Base-by-base conservation (phyloP, 192 early-diverging fungal genomes). In the Chytriomyces hyalinus region DNA sequence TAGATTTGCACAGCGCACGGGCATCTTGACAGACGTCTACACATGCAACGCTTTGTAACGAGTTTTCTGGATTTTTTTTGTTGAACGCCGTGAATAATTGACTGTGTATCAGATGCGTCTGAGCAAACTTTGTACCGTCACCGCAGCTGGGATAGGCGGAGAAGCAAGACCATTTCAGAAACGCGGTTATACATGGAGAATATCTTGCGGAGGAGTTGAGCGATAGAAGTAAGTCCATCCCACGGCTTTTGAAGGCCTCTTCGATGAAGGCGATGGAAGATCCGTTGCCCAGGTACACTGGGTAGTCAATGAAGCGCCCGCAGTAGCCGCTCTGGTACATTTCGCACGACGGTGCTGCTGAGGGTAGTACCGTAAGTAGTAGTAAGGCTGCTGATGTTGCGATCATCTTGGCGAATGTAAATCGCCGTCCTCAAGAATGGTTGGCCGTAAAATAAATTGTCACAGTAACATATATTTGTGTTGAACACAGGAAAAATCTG, bases 41-140 rank as follows among this genome's bases (percentile, higher is more conserved):
- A 26, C 62, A 64, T 28, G 62, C 62, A 8, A 64, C 62, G 26
- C 28, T 11, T 24, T 11, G 20, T 13, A 64, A 5, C 2, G 62
- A 28, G 62, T 64, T 28, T 64, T 17, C 17, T 26, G 36, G 3
- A 36, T 36, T 36, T 36, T 2, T 36, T 36, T 36, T 36, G 36
- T 36, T 36, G 36, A 11, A 28, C 50, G 59, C 22, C 70, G 17
- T 71, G 70, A 51, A 59, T 71, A 59, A 26, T 48, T 20, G 45
- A 15, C 4, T 11, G 36, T 36, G 36, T 36, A 36, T 36, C 36
- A 36, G 36, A 36, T 36, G 36, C 4, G 24, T 36, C 36, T 4
- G 2, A 36, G 36, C 36, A 4, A 36, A 4, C 36, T 36, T 36
- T 3, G 17, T 24, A 22, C 11, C 17, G 26, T 28, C 28, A 11